These are phyloP conservation scores for Trichoderma sp. DNA, from an alignment of 2,329 filamentous ascomycete species.

Conservation along the genomic window DNA sequence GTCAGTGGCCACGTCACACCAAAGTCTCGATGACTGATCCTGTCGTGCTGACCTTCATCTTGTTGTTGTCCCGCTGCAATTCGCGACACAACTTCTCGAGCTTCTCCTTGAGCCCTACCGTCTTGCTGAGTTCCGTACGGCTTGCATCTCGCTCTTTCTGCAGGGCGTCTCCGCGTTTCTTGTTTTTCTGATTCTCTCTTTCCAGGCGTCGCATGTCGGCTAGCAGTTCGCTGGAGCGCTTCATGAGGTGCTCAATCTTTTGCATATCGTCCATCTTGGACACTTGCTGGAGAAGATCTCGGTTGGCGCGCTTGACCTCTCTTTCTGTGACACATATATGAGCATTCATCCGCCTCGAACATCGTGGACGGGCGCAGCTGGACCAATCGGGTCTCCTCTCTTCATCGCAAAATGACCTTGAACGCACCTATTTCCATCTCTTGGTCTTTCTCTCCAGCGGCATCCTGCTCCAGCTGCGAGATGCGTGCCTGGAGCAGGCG, in stretches of 20 bases:
- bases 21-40: background rate
- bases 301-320: conserved; percentile 90
- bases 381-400: background rate
- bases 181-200: conserved; percentile 91
- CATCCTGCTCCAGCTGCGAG: conserved; percentile 91
- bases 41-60: conserved; percentile 73
- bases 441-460: conserved; percentile 90
- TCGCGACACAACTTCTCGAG: conserved; percentile 94
- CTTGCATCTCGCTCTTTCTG: conserved; percentile 96
- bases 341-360: conserved; percentile 10
- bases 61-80: conserved; percentile 95
- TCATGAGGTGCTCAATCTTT: conserved; percentile 87
- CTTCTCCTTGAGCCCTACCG: conserved; percentile 89
- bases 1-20: conserved; percentile 34
- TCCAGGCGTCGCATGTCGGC: conserved; percentile 95
- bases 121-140: conserved; percentile 86
- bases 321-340: conserved; percentile 61
- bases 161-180: conserved; percentile 88
- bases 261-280: conserved; percentile 90
- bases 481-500: conserved; percentile 92
- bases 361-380: background rate
- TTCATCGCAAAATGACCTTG: conserved; percentile 9
- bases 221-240: conserved; percentile 86
- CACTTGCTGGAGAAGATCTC: conserved; percentile 84
- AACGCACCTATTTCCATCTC: conserved; percentile 88